Percentiles rank a stretch among this genome's conserved stretches.
These are phyloP conservation scores for Fusarium newnesense DNA, from an alignment of 2,329 filamentous ascomycete genomes.

Conservation along the genomic window DNA sequence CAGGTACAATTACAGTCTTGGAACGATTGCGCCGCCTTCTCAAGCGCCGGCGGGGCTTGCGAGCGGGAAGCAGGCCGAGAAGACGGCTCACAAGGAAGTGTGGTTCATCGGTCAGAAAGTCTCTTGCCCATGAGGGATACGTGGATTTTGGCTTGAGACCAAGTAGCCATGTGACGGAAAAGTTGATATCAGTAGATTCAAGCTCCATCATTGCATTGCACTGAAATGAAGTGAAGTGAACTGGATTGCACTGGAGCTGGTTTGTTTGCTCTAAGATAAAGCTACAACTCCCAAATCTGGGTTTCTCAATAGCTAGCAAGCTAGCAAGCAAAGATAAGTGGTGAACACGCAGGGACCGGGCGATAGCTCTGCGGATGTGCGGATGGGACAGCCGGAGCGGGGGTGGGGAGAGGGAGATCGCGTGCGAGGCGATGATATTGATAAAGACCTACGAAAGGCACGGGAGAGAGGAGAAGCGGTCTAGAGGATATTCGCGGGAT, in stretches of 20 bases:
- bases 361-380: constrained; percentile 6
- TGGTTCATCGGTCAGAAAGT: constrained; percentile 42
- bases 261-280: constrained; percentile 36
- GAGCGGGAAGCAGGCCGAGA: constrained; percentile 42
- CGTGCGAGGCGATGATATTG: constrained; percentile 5
- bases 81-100: constrained; percentile 46
- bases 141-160: constrained; percentile 42
- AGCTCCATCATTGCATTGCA: constrained; percentile 41
- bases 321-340: constrained; percentile 17
- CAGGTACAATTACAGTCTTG: constrained; percentile 20
- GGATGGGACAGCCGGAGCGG: constrained; percentile 35
- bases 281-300: constrained; percentile 28
- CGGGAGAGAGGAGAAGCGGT: neutral
- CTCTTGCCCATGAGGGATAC: constrained; percentile 40
- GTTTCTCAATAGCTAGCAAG: constrained; percentile 17
- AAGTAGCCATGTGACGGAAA: constrained; percentile 46
- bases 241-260: constrained; percentile 2
- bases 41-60: constrained; percentile 30
- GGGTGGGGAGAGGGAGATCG: constrained; percentile 29
- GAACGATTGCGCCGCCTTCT: constrained; percentile 37
- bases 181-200: constrained; percentile 42
- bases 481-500: neutral
- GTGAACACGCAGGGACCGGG: constrained; percentile 17
- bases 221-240: constrained; percentile 4
- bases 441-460: neutral